Base-by-base conservation (phyloP, 2,329 filamentous ascomycete species). In the Intubia oerlemansii region DNA sequence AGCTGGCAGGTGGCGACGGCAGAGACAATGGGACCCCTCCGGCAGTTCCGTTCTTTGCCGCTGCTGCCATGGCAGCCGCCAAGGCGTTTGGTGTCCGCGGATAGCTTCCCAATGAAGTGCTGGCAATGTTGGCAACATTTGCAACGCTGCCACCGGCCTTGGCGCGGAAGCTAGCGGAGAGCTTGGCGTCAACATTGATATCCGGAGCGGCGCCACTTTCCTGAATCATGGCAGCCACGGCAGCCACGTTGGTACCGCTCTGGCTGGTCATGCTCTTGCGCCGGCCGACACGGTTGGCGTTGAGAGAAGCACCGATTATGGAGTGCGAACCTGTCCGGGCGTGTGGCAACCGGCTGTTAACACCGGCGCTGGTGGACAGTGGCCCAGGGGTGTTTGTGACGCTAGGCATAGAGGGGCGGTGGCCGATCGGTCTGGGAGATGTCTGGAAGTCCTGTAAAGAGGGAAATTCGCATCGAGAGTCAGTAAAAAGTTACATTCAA, bases 241-340 rank as follows among this genome's bases (percentile, higher is more conserved):
- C 79, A 12, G 77, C 73, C 25, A 76, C 68, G 51, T 77, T 84
- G 48, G 66, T 62, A 27, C 61, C 64, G 27, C 62, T 64, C 26
- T 73, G 66, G 38, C 70, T 75, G 35, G 79, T 81, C 46, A 91
- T 82, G 53, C 84, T 93, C 66, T 95, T 95, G 43, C 88, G 71
- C 44, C 85, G 79, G 42, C 79, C 82, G 40, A 95, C 70, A 41
- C 88, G 78, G 51, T 92, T 78, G 49, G 72, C 56, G 56, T 84
- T 85, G 45, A 84, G 66, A 33, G 36, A 32, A 3, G 34, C 32
- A 34, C 76, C 65, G 32, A 84, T 75, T 41, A 82, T 60, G 33
- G 80, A 85, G 51, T 88, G 76, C 28, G 79, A 8, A 19, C 22
- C 18, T 8, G 26, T 71, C 45, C 82, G 74, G 37, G 69, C 66